Conservation (phyloP, 2,329 filamentous ascomycete species). For the Hypoxylon sp. region DNA sequence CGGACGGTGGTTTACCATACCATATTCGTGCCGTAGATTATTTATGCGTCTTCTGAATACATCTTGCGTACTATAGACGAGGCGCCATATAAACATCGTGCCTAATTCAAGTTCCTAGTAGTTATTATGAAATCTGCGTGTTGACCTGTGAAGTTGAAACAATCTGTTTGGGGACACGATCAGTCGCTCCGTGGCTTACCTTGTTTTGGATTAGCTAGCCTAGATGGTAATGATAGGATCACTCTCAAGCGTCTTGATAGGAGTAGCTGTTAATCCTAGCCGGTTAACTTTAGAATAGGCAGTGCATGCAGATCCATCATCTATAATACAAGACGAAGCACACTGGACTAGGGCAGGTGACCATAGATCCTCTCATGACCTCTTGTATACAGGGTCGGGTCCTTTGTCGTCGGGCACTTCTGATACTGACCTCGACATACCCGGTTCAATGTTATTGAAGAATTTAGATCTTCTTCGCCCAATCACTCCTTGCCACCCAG, state of each 20-base stretch:
- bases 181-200: not conserved
- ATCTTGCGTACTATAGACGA: no score
- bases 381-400: not conserved
- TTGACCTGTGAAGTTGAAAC: not conserved
- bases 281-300: not conserved
- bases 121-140: not conserved
- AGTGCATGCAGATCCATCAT: slow-evolving; percentile 15
- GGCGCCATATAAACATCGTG: no score
- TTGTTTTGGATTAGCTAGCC: not conserved
- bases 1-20: no score
- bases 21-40: no score
- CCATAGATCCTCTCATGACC: slow-evolving; percentile 10
- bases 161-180: not conserved
- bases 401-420: not conserved
- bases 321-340: slow-evolving; percentile 13
- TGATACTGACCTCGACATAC: slow-evolving; percentile 9
- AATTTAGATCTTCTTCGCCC: slow-evolving; percentile 45
- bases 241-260: not conserved
- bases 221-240: not conserved
- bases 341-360: not conserved
- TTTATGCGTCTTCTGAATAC: no score
- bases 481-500: slow-evolving; percentile 48
- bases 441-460: slow-evolving; percentile 1
- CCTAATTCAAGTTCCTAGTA: not conserved
- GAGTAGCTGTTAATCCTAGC: slow-evolving; percentile 1